These are phyloP conservation scores for Fraxinus nigra DNA, from an alignment of 305 asterid genomes.

Conservation along the genomic window DNA sequence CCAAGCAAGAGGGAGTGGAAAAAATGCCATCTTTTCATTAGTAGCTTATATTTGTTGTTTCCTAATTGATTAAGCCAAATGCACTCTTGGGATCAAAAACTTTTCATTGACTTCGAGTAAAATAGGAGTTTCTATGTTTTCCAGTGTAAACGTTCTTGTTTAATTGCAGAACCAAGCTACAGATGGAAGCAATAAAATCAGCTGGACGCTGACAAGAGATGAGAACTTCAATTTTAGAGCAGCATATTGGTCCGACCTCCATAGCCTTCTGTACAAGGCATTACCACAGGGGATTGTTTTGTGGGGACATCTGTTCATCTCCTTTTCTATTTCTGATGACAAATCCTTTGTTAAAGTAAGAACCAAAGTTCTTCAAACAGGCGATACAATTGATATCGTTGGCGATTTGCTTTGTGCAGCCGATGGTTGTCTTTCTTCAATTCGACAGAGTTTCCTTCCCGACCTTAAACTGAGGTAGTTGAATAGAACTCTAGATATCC, in stretches of 20 bases:
- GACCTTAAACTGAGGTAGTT: conserved; percentile 67
- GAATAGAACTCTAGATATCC: background rate
- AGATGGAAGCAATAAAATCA: conserved; percentile 47
- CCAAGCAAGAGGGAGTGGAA: background rate
- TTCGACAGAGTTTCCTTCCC: conserved; percentile 61
- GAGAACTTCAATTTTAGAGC: conserved; percentile 69
- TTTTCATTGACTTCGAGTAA: background rate
- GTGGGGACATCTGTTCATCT: conserved; percentile 66
- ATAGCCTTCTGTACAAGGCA: conserved; percentile 51
- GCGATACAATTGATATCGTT: conserved; percentile 37
- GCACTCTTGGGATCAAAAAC: background rate
- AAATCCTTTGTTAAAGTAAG: conserved; percentile 39
- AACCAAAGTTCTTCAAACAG: conserved; percentile 49
- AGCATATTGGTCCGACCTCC: conserved; percentile 77
- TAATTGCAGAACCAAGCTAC: conserved; percentile 56
- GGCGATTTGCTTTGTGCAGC: conserved; percentile 85
- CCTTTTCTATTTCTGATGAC: conserved; percentile 44
- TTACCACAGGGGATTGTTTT: conserved; percentile 46
- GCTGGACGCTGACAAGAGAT: conserved; percentile 59
- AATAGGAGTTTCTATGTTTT: background rate
- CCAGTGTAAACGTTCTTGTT: background rate
- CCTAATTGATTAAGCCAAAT: background rate
- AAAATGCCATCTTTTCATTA: background rate
- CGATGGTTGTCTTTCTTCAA: conserved; percentile 73
- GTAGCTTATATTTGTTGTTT: background rate